Evolutionary conservation across 257 asterid species (phyloP).

Genomic region (Plantago elongata): DNA sequence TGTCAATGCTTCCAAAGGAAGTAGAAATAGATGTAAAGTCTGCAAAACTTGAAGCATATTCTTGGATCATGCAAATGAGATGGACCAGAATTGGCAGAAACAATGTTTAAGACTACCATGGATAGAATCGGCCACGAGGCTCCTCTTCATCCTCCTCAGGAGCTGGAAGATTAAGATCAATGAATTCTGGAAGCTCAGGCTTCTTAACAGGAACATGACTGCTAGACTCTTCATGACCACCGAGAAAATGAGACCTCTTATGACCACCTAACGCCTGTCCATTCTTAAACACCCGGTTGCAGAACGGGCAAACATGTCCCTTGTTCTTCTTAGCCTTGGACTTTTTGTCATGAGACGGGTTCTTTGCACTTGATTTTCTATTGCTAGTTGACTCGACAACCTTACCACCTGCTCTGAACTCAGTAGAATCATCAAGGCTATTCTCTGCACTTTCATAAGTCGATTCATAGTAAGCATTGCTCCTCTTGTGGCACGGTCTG

Average conservation of each 20-base stretch:
- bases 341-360: conserved; percentile 35
- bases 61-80: conserved; percentile 17
- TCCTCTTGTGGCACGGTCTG: conserved; percentile 77
- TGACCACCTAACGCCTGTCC: conserved; percentile 99
- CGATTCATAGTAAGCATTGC: conserved; percentile 33
- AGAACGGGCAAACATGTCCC: conserved; percentile 70
- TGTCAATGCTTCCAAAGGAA: conserved; percentile 24
- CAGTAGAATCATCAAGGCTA: conserved; percentile 44
- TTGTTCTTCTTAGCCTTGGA: conserved; percentile 49
- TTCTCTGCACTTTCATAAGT: conserved; percentile 60
- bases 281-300: conserved; percentile 72
- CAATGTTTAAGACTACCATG: conserved; percentile 28
- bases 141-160: conserved; percentile 59
- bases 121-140: conserved; percentile 26
- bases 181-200: conserved; percentile 40
- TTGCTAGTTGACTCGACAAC: conserved; percentile 29
- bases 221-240: conserved; percentile 34
- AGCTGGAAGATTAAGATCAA: conserved; percentile 94
- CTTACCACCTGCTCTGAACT: conserved; percentile 26
- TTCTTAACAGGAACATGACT: conserved; percentile 32
- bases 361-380: conserved; percentile 39
- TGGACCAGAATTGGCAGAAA: conserved; percentile 11
- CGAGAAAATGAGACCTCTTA: conserved; percentile 79
- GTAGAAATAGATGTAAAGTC: conserved; percentile 20
- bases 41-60: conserved; percentile 16